Conservation (phyloP, 2,329 filamentous ascomycete species). For the Neurospora crassa region DNA sequence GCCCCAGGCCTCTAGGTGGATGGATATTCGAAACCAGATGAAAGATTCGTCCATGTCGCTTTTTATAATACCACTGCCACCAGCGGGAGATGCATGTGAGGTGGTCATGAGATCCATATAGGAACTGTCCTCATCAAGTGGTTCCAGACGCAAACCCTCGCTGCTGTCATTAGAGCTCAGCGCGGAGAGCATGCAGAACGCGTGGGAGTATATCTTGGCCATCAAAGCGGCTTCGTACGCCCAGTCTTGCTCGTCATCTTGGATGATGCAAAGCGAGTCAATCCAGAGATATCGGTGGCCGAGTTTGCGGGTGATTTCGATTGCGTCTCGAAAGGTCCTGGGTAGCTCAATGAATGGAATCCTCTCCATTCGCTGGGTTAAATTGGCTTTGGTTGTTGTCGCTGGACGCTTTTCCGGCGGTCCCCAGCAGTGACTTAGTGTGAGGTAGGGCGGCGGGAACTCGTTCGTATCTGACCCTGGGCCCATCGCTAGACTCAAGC, state of each 20-base stretch:
- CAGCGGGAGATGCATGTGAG: no score
- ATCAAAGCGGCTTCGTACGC: neutral
- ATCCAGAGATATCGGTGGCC: neutral
- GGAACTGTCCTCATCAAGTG: neutral
- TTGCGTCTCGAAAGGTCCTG: neutral
- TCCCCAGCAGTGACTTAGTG: neutral
- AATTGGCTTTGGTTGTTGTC: neutral
- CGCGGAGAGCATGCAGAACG: neutral
- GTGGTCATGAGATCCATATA: neutral
- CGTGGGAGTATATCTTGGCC: neutral
- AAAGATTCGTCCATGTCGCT: no score
- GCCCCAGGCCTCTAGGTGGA: no score
- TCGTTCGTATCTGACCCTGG: neutral
- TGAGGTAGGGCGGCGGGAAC: neutral
- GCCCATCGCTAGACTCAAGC: neutral
- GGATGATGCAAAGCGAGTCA: neutral
- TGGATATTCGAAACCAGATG: no score
- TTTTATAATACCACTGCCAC: no score
- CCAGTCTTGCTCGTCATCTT: neutral
- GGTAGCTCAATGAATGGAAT: neutral
- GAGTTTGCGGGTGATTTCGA: neutral
- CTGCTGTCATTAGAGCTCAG: neutral
- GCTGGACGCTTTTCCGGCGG: neutral
- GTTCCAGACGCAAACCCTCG: fast-evolving
- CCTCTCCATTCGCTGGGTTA: neutral